Evolutionary conservation across 2,329 filamentous ascomycete species (phyloP), one percentile per base, ranked within the genome.

Genomic region (Fonsecaea multimorphosa): DNA sequence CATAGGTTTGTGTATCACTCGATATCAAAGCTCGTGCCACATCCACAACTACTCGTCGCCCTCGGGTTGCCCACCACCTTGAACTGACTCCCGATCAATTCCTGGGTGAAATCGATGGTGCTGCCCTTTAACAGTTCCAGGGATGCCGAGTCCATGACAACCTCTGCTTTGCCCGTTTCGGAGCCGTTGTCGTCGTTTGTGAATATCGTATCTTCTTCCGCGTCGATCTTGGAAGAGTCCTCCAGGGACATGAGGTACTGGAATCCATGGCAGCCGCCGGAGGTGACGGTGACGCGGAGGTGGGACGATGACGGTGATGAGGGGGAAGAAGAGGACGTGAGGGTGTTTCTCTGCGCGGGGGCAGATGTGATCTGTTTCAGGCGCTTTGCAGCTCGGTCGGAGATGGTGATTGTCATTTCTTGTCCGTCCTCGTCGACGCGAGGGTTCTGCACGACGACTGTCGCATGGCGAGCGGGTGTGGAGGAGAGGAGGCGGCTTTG

Each of bases 11-110:
- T 14, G 9, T n/a, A 40, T 76, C 86, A 79, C 76, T 93, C 92
- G 71, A 98, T 92, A 80, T 98, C 95, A 79, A 99, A 99, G 76
- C 94, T 98, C 16, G 94, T 97, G 7, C 95, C 95, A 78, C 95
- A 99, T 0, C 95, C 95, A 81, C 95, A 99, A 77, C 91, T 97
- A 79, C 93, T 98, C 64, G 91, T 92, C 3, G 95, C 95, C 46
- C 88, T 83, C 0, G 95, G 95, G 75, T 98, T 99, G 73, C 96
- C 93, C 67, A 92, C 89, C 74, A 99, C 93, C 83, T 96, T 97
- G 79, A 99, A 99, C 80, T 98, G 93, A 74, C 89, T 92, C 29
- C 91, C 91, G 75, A 97, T 97, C 79, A 99, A 82, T 81, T 98
- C 95, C 86, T 91, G 95, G 0, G 93, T 97, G 75, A 93, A 99